Percentiles rank a stretch among this genome's conserved stretches.
Evolutionary conservation across 2,329 filamentous ascomycete species (phyloP).

Genomic region (Pestalotiopsis sp.): DNA sequence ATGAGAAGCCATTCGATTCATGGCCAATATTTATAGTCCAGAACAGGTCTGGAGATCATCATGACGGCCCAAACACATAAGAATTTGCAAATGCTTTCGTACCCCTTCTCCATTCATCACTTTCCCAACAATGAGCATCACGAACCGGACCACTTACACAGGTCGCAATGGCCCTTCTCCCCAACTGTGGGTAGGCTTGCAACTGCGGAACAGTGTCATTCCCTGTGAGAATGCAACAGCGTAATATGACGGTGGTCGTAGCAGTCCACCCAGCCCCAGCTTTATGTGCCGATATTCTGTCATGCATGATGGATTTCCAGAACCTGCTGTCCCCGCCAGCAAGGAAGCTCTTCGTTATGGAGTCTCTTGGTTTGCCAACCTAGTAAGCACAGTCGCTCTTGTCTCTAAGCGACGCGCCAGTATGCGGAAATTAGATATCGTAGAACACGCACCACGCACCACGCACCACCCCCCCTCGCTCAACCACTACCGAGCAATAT

Average conservation of each 20-base stretch:
- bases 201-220: not conserved
- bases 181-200: not conserved
- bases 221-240: not conserved
- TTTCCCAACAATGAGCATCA: not conserved
- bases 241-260: not conserved
- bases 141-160: not conserved
- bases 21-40: not conserved
- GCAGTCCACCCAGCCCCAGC: not conserved
- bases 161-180: not conserved
- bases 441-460: not conserved
- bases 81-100: not conserved
- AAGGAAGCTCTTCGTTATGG: not conserved
- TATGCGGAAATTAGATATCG: slow-evolving; percentile 10
- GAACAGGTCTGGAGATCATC: not conserved
- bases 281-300: not conserved
- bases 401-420: slow-evolving; percentile 3
- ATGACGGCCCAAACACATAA: not conserved
- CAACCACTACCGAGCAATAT: slow-evolving; percentile 8
- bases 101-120: not conserved
- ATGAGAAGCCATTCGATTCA: no score
- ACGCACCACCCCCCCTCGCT: not conserved
- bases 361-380: not conserved
- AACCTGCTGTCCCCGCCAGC: not conserved
- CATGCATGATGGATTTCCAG: not conserved
- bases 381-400: not conserved